A percentile compares a stretch with the other conserved stretches of the same genome.
Evolutionary conservation across 2,329 filamentous ascomycete genomes (phyloP).

Genomic region (Pezicula rhizophila): DNA sequence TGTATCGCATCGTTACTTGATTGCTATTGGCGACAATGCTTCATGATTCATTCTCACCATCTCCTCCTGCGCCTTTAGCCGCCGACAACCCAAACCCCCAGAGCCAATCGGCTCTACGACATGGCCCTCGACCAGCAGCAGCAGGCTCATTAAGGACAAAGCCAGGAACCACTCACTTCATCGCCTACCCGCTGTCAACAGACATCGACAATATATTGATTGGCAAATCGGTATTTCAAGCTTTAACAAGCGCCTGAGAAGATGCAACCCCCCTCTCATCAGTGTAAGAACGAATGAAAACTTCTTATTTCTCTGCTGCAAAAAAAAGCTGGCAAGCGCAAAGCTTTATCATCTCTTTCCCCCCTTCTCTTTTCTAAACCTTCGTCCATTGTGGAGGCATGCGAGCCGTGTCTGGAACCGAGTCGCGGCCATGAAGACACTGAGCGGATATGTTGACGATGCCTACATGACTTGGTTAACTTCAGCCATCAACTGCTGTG

Average conservation of each 20-base stretch:
- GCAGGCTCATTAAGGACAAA: not conserved
- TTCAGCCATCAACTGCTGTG: conserved; percentile 23
- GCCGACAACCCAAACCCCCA: not conserved
- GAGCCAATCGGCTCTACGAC: not conserved
- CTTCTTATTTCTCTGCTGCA: conserved; percentile 3
- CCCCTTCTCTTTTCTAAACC: conserved; percentile 2
- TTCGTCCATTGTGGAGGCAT: conserved; percentile 1
- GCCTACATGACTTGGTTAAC: conserved; percentile 23
- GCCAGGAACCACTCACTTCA: conserved; percentile 12
- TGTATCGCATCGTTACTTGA: too few species aligned
- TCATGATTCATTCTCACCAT: not conserved
- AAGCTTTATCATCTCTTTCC: not conserved
- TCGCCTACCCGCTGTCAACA: conserved; percentile 15
- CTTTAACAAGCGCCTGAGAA: not conserved
- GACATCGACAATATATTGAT: not conserved
- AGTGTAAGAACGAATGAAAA: conserved; percentile 9
- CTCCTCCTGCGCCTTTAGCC: not conserved
- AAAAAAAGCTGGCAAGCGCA: not conserved
- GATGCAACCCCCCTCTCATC: conserved; percentile 12
- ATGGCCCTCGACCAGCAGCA: not conserved
- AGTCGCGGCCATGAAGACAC: conserved; percentile 24
- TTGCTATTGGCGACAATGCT: too few species aligned
- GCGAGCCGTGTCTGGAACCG: conserved; percentile 18
- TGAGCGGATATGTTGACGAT: conserved; percentile 27
- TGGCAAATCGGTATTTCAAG: not conserved